These are phyloP conservation scores for Sarcodon sp. DNA, from an alignment of 768 basidiomycete genomes.

Conservation along the genomic window DNA sequence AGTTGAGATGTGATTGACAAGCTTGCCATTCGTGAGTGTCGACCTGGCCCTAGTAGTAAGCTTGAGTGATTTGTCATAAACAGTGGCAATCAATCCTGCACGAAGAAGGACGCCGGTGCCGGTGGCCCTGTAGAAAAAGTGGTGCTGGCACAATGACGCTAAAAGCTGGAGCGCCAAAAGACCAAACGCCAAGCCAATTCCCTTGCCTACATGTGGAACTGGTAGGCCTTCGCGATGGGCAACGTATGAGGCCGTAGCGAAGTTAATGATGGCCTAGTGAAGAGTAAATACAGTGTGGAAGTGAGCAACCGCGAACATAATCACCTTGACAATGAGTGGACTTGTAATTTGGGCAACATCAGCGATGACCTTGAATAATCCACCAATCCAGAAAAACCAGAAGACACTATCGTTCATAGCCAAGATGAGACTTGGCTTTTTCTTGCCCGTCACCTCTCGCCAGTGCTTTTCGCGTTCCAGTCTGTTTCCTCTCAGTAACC, in stretches of 20 bases:
- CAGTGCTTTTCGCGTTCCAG: conserved; percentile 47
- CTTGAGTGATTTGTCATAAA: conserved; percentile 67
- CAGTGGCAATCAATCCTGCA: conserved; percentile 76
- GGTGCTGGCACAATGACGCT: conserved; percentile 56
- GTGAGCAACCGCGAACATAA: conserved; percentile 3
- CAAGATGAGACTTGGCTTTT: conserved; percentile 45
- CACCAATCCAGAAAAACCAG: conserved; percentile 71
- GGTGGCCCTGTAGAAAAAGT: conserved; percentile 72
- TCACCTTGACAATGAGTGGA: conserved; percentile 71
- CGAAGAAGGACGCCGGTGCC: conserved; percentile 72
- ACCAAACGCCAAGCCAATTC: conserved; percentile 64
- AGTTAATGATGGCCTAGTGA: conserved; percentile 53
- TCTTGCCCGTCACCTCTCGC: conserved; percentile 50
- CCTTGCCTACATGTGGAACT: conserved; percentile 34
- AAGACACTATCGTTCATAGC: conserved; percentile 71
- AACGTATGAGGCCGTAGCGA: conserved; percentile 47
- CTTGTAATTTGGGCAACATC: conserved; percentile 65
- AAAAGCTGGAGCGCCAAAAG: conserved; percentile 59
- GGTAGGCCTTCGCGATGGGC: conserved; percentile 12
- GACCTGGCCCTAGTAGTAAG: conserved; percentile 72
- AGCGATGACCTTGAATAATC: conserved; percentile 41
- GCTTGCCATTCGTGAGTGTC: conserved; percentile 73
- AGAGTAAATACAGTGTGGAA: not conserved
- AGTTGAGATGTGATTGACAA: conserved; percentile 90
- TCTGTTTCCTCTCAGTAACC: conserved; percentile 42